phyloP scores from a whole-genome alignment of 2,329 filamentous ascomycete genomes.

The Fusarium sp. region DNA sequence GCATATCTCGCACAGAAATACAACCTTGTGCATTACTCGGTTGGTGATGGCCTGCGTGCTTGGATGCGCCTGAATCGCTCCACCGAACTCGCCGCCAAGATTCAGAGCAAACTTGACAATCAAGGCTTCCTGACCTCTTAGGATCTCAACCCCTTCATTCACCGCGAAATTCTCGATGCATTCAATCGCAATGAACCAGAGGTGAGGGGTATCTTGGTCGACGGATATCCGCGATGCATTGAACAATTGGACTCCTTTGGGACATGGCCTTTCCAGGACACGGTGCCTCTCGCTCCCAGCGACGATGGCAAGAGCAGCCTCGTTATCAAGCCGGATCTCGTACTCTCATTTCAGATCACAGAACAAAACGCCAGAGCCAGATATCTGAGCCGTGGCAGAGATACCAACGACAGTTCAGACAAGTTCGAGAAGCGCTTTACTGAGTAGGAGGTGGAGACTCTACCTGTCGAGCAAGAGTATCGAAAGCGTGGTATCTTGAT shows the following conservation, averaged over 20 bases:
- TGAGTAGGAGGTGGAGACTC: neutral
- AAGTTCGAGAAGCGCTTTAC: neutral
- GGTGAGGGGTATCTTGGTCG: neutral
- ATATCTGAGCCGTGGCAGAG: neutral
- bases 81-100: neutral
- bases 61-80: neutral
- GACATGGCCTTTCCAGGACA: neutral
- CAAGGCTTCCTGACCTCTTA: neutral
- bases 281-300: neutral
- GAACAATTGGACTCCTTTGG: neutral
- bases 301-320: neutral
- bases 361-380: neutral
- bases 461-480: neutral
- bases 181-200: neutral
- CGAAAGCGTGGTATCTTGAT: neutral
- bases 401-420: neutral
- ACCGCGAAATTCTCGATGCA: neutral
- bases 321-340: neutral
- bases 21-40: neutral
- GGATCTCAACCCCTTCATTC: neutral
- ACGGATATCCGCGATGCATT: neutral
- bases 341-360: neutral
- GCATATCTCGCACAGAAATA: neutral
- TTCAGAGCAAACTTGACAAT: neutral
- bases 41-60: neutral